phyloP scores from a whole-genome alignment of 306 rosid species.

The Cucurbita maxima region DNA sequence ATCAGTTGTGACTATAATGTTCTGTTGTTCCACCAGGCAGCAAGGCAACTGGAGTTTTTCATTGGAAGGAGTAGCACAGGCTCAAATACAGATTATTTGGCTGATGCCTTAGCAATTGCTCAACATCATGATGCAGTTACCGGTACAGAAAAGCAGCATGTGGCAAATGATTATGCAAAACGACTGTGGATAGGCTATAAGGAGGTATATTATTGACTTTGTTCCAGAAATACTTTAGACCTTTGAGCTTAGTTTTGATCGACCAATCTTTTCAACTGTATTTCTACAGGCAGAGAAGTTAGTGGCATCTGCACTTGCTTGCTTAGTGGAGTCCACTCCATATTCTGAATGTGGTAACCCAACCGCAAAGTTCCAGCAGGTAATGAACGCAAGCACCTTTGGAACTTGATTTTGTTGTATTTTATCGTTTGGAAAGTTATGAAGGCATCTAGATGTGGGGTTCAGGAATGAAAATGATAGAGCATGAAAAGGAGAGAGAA shows the following conservation, averaged over 20 bases:
- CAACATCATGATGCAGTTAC: conserved; percentile 92
- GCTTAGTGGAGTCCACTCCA: conserved; percentile 20
- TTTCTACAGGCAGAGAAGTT: conserved; percentile 30
- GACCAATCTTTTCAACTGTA: neutral
- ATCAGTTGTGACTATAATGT: neutral
- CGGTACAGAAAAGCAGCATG: conserved; percentile 88
- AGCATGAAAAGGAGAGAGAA: neutral
- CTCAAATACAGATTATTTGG: conserved; percentile 69
- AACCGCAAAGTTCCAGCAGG: conserved; percentile 33
- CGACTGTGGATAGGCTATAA: conserved; percentile 44
- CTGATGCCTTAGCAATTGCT: conserved; percentile 81
- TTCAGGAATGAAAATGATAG: neutral
- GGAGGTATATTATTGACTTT: conserved; percentile 16
- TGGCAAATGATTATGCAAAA: conserved; percentile 92
- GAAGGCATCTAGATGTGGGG: neutral
- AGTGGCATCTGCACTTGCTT: conserved; percentile 33
- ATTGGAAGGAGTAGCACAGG: conserved; percentile 52
- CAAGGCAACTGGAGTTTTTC: conserved; percentile 78
- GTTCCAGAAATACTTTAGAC: neutral
- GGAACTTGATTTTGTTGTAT: neutral
- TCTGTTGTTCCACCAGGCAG: conserved; percentile 43
- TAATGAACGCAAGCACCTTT: conserved; percentile 2
- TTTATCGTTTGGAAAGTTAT: neutral
- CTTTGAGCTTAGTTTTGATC: neutral
- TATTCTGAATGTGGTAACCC: conserved; percentile 22